A percentile compares a stretch with the other conserved stretches of the same genome.
Evolutionary conservation across 805 yeast genomes (phyloP).

Genomic region (Sugiyamaella smithiae): DNA sequence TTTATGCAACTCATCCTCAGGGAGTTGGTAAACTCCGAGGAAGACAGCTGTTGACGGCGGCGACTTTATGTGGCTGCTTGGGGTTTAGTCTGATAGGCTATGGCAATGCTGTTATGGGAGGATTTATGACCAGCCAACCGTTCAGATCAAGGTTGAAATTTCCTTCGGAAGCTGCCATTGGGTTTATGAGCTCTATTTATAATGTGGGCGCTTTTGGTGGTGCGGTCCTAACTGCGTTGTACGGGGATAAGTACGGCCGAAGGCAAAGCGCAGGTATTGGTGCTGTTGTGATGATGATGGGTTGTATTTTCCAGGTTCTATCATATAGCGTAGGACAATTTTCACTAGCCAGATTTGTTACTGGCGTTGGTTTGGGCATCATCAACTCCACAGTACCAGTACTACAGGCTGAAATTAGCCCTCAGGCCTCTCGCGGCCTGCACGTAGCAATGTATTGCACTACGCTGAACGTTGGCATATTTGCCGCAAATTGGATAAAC

Average conservation of each 20-base stretch:
- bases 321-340: constrained; percentile 24
- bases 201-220: constrained; percentile 50
- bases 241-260: constrained; percentile 50
- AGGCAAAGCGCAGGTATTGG: constrained; percentile 47
- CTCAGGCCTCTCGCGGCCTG: constrained; percentile 62
- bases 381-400: constrained; percentile 77
- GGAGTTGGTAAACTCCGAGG: too few species aligned
- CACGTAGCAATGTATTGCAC: constrained; percentile 27
- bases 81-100: constrained; percentile 55
- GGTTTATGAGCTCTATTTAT: constrained; percentile 32
- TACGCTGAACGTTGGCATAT: constrained; percentile 31
- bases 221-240: constrained; percentile 45
- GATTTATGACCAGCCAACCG: constrained; percentile 59
- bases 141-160: constrained; percentile 23
- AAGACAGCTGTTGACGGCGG: too few species aligned
- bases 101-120: constrained; percentile 78
- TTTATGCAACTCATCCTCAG: too few species aligned
- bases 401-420: constrained; percentile 75
- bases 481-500: constrained; percentile 32
- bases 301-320: constrained; percentile 46
- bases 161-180: constrained; percentile 5
- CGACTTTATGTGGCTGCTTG: neutral
- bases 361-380: constrained; percentile 75
- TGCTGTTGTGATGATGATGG: constrained; percentile 48
- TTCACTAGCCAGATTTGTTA: constrained; percentile 59